Evolutionary conservation across 768 basidiomycete species (phyloP).

Genomic region (Nidularia pulvinata): DNA sequence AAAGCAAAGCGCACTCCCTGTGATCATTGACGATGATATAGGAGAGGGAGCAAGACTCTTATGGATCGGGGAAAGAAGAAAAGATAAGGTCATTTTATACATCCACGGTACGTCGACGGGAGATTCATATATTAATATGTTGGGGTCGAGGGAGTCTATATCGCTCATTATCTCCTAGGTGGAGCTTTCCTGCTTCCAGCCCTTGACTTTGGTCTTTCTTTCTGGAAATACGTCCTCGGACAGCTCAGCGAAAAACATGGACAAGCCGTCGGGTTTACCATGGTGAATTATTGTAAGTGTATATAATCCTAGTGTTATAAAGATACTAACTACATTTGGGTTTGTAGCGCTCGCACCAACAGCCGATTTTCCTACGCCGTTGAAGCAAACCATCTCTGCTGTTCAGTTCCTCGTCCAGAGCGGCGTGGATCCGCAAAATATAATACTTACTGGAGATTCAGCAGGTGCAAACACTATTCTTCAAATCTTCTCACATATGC

Average conservation of each 20-base stretch:
- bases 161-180: slow-evolving; percentile 15
- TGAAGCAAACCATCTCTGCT: neutral
- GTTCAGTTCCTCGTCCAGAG: neutral
- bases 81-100: slow-evolving; percentile 27
- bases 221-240: slow-evolving; percentile 23
- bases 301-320: neutral
- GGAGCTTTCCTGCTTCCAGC: slow-evolving; percentile 25
- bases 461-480: slow-evolving; percentile 29
- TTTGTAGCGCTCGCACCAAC: neutral
- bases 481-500: slow-evolving; percentile 25
- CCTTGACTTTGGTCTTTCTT: slow-evolving; percentile 12
- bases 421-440: neutral
- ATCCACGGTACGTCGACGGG: slow-evolving; percentile 20
- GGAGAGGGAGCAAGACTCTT: slow-evolving; percentile 19
- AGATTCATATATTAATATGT: neutral
- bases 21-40: slow-evolving; percentile 18
- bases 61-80: slow-evolving; percentile 27
- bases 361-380: neutral
- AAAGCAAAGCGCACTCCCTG: slow-evolving; percentile 10
- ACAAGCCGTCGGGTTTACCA: slow-evolving; percentile 19
- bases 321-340: neutral
- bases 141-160: neutral
- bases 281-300: slow-evolving; percentile 29
- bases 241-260: slow-evolving; percentile 16
- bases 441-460: slow-evolving; percentile 21